Percentiles rank a stretch among this genome's conserved stretches.
These are phyloP conservation scores for Phytophthora pseudosyringae DNA, from an alignment of 352 stramenopile genomes.

Conservation along the genomic window DNA sequence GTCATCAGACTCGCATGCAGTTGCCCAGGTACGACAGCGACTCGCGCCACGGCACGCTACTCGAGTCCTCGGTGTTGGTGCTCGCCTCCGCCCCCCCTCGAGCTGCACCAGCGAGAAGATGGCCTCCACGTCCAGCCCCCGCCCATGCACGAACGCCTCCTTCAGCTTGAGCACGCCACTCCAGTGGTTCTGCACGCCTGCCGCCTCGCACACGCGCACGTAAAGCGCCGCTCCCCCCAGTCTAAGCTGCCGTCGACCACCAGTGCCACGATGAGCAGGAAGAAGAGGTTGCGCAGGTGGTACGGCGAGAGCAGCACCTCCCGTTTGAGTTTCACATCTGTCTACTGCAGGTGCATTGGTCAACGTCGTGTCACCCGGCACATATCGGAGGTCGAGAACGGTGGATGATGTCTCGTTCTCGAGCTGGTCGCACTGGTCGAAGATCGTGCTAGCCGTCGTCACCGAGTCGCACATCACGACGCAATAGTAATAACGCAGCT, in stretches of 20 bases:
- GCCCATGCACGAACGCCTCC: constrained; percentile 45
- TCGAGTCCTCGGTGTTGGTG: constrained; percentile 20
- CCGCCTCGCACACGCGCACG: constrained; percentile 48
- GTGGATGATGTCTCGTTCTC: constrained; percentile 98
- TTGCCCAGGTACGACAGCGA: constrained; percentile 38
- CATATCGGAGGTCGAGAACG: constrained; percentile 94
- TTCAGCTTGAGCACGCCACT: constrained; percentile 45
- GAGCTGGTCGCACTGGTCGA: constrained; percentile 96
- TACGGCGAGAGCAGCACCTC: constrained; percentile 59
- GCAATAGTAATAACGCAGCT: constrained; percentile 99
- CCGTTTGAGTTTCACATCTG: constrained; percentile 95
- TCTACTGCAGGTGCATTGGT: constrained; percentile 91
- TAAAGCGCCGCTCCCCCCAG: constrained; percentile 52
- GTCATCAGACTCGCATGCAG: constrained; percentile 84
- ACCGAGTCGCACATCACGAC: constrained; percentile 94
- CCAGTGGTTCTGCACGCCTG: constrained; percentile 46
- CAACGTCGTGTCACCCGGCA: constrained; percentile 93
- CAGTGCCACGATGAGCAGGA: constrained; percentile 51
- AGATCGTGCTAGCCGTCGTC: constrained; percentile 92
- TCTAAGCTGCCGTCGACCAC: constrained; percentile 57
- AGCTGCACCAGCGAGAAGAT: constrained; percentile 46
- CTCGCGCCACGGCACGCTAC: constrained; percentile 30
- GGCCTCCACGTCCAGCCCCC: constrained; percentile 41
- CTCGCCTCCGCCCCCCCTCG: constrained; percentile 7
- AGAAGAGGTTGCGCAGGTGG: constrained; percentile 51